A percentile compares a stretch with the other conserved stretches of the same genome.
Evolutionary conservation across 2,329 filamentous ascomycete species (phyloP).

Genomic region (Polytolypa hystricis): DNA sequence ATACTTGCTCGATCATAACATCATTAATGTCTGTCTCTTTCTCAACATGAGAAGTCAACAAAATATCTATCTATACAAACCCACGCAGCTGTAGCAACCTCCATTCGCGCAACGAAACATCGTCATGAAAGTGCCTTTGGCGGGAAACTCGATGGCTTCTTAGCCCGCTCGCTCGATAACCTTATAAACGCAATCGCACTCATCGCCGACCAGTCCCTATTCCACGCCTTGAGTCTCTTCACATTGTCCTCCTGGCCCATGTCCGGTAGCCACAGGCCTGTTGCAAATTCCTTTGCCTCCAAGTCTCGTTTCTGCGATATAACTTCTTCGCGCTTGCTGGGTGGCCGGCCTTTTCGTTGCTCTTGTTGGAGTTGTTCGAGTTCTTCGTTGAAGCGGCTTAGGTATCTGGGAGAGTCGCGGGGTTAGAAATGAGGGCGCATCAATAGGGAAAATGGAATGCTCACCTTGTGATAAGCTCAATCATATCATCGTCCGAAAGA

Average conservation of each 20-base stretch:
- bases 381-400: conserved; percentile 26
- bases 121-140: conserved; percentile 49
- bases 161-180: conserved; percentile 53
- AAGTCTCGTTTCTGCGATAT: conserved; percentile 58
- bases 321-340: conserved; percentile 64
- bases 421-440: background rate
- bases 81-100: too few relatives aligned
- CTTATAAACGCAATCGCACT: conserved; percentile 67
- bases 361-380: conserved; percentile 42
- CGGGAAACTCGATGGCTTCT: conserved; percentile 66
- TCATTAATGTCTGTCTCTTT: too few relatives aligned
- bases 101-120: too few relatives aligned
- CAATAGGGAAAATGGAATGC: conserved; percentile 13
- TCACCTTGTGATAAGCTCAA: conserved; percentile 49
- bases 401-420: conserved; percentile 19
- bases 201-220: conserved; percentile 72
- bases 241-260: conserved; percentile 57
- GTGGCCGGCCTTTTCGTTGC: conserved; percentile 67
- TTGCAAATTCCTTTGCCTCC: conserved; percentile 69
- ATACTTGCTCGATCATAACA: too few relatives aligned
- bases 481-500: conserved; percentile 29
- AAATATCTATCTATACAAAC: too few relatives aligned
- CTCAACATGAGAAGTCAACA: too few relatives aligned
- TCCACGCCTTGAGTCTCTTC: conserved; percentile 59
- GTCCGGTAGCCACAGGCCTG: conserved; percentile 74